Base-by-base conservation (phyloP, 2,329 filamentous ascomycete genomes). In the Fusarium tjaetaba region DNA sequence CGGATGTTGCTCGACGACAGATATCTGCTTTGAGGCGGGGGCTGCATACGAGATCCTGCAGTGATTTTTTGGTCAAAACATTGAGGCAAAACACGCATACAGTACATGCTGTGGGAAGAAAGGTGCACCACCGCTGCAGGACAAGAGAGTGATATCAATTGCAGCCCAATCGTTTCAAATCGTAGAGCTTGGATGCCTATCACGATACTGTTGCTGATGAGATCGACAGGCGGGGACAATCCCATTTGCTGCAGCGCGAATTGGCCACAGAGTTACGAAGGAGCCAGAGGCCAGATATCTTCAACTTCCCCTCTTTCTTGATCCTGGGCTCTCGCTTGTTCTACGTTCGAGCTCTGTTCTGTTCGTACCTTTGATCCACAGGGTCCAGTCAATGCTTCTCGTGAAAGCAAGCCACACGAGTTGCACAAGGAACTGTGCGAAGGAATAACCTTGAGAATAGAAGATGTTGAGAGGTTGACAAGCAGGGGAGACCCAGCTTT, bases 401-500 rank as follows among this genome's bases (percentile, higher is more conserved):
- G 46, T 38, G 26, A 38, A 64, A 43, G 61, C 28, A 59, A 32
- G 62, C 59, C 55, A 58, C 49, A 38, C 60, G 67, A 46, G 18
- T 41, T 59, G 32, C 57, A 49, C 43, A 61, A 53, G 60, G 51
- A 55, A 59, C 59, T 51, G 43, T 28, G 49, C 48, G 56, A 57
- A 68, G 63, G 61, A 42, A 67, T 48, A 53, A 36, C 26, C 43
- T 20, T 42, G 36, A n/a, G 55, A 65, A 30, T 32, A 49, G 34
- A 61, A 55, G 67, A 58, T 53, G 41, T 51, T 53, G 28, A 42
- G 26, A 46, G 62, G 41, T 55, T 69, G 67, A 76, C 71, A 78
- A 53, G 69, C 76, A 77, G 76, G 76, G 76, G 70, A 77, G 52
- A 66, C 76, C 76, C 43, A 71, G 74, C 55, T 65, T 71, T 65